Base-by-base conservation (phyloP, 257 asterid species). In the Solanum corneliomulleri region DNA sequence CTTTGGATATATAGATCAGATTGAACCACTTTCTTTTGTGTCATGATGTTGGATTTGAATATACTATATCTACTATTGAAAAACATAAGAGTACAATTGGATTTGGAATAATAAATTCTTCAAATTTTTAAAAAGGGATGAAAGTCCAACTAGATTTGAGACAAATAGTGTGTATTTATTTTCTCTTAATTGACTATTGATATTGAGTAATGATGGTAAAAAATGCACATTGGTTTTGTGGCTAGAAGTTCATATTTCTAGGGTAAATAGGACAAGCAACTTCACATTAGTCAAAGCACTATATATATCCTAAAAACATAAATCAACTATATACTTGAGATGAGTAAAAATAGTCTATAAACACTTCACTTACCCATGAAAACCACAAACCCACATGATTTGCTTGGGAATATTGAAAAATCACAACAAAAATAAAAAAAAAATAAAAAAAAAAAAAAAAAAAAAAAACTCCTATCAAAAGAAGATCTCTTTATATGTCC, bases 341-440 rank as follows among this genome's bases (percentile, higher is more conserved):
- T 47, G 66, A 87, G 78, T 60, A 60, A 89, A 68, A 83, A 56
- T 78, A 85, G 84, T 83, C 82, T 83, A 85, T 87, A 86, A 27
- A 83, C 72, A 80, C 89, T 86, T 87, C 87, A 88, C 88, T 89
- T 89, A 85, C 90, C 91, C 89, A 86, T 88, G 89, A 88, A 69
- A 89, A 70, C 88, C 87, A 87, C 89, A 80, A 56, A 85, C 77
- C 91, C 91, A 90, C 93, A 86, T 90, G 92, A 85, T 90, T 91
- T 96, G 93, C 92, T 92, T 91, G 87, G 92, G 91, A 93, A 89
- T 92, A 84, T 89, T 89, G 92, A 90, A 91, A 92, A 88, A 90
- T 92, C 89, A 86, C 91, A 87, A n/a, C n/a, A n/a, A n/a, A n/a
- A n/a, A n/a, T n/a, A n/a, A n/a, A n/a, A n/a, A n/a, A n/a, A n/a